Evolutionary conservation across 768 basidiomycete genomes (phyloP).

Genomic region (Erythrobasidium yunnanense): DNA sequence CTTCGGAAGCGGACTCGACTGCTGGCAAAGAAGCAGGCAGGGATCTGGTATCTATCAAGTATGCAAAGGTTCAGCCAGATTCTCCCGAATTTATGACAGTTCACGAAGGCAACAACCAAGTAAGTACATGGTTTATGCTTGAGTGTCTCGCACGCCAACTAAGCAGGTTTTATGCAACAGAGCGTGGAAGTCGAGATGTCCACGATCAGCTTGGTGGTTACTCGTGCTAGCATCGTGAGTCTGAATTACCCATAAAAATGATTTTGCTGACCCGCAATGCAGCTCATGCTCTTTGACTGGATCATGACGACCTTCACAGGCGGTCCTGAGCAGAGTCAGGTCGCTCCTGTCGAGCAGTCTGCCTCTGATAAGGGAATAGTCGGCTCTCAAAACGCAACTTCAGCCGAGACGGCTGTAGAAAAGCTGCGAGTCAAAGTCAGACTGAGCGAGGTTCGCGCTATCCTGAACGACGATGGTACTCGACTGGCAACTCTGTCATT

Average conservation of each 20-base stretch:
- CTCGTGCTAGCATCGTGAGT: slow-evolving; percentile 66
- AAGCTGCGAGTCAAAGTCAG: slow-evolving; percentile 74
- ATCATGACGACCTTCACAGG: slow-evolving; percentile 79
- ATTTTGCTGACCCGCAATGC: background rate
- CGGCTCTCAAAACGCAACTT: background rate
- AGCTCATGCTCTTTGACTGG: slow-evolving; percentile 78
- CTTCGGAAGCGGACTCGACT: slow-evolving; percentile 35
- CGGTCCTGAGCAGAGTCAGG: background rate
- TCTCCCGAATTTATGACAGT: slow-evolving; percentile 73
- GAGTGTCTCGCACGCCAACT: background rate
- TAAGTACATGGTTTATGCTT: background rate
- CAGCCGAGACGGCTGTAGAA: slow-evolving; percentile 38
- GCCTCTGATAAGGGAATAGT: background rate
- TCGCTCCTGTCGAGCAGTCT: background rate
- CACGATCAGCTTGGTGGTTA: slow-evolving; percentile 75
- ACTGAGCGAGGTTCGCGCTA: slow-evolving; percentile 51
- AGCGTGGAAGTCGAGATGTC: slow-evolving; percentile 75
- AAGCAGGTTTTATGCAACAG: background rate
- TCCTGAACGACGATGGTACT: slow-evolving; percentile 59
- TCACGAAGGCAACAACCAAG: slow-evolving; percentile 75
- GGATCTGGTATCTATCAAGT: slow-evolving; percentile 68
- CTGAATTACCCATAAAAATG: background rate
- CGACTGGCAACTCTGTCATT: slow-evolving; percentile 74
- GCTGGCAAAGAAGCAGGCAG: slow-evolving; percentile 31
- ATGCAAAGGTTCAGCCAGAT: slow-evolving; percentile 63